These are phyloP conservation scores for Cylindrodendrum hubeiense DNA, from an alignment of 2,329 filamentous ascomycete genomes.

Conservation along the genomic window DNA sequence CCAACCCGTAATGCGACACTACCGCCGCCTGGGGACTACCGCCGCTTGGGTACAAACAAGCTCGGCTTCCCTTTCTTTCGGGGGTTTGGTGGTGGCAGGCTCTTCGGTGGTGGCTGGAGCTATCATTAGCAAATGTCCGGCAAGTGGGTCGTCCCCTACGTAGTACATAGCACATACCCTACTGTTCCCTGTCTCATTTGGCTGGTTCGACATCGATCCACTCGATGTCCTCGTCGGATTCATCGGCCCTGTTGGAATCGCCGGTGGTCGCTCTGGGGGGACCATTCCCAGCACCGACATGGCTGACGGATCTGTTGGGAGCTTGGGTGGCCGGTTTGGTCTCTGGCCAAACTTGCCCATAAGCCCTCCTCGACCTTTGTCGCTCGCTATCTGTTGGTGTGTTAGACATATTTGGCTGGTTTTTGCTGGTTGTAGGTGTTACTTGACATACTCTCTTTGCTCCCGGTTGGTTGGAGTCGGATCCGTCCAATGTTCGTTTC, in stretches of 20 bases:
- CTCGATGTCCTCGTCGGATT: constrained; percentile 33
- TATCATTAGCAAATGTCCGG: constrained; percentile 29
- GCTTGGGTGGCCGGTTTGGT: constrained; percentile 42
- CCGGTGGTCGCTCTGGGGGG: constrained; percentile 58
- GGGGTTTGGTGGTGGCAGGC: constrained; percentile 43
- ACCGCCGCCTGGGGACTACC: constrained; percentile 55
- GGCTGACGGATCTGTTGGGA: constrained; percentile 63
- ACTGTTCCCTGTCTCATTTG: constrained; percentile 26
- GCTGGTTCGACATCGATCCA: constrained; percentile 37
- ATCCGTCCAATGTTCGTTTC: constrained; percentile 59
- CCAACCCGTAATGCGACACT: constrained; percentile 4
- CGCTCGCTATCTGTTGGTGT: constrained; percentile 45
- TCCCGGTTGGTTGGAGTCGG: constrained; percentile 46
- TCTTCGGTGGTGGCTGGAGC: constrained; percentile 27
- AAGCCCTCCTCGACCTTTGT: constrained; percentile 48
- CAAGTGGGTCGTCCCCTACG: background rate
- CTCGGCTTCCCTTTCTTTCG: constrained; percentile 58
- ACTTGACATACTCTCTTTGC: constrained; percentile 57
- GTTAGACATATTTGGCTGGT: constrained; percentile 40
- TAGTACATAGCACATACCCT: too few species aligned
- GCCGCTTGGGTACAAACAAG: constrained; percentile 58
- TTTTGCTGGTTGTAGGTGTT: constrained; percentile 9
- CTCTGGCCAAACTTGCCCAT: constrained; percentile 53
- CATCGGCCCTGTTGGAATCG: constrained; percentile 36
- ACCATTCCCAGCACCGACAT: constrained; percentile 64